Base-by-base conservation (phyloP, 345 rosid genomes). In the Arabis alpina region DNA sequence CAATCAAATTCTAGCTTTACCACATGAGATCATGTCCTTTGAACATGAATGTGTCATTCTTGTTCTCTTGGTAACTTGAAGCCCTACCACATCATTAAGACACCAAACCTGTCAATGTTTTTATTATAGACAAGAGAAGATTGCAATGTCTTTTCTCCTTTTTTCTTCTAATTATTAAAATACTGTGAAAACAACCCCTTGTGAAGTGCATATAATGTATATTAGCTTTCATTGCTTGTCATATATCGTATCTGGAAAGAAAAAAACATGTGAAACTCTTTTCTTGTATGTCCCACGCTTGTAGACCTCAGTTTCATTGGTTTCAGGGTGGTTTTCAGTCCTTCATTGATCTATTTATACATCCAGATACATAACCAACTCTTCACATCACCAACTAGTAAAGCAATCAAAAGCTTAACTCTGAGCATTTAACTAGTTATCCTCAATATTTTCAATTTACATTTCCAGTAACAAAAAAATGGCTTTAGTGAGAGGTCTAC, bases 251-350 rank as follows among this genome's bases (percentile, higher is more conserved):
- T 5, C 39, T 36, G 54, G 12, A 47, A 68, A 36, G 36, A 57
- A 65, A 37, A 24, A 37, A 48, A 37, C 73, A 68, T 68, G 65
- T 57, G 65, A 36, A 57, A 36, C 49, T 57, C 45, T 58, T 9
- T 58, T 59, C 32, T 27, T 48, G 58, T 42, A 49, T 69, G 73
- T 49, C 73, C 72, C 72, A 68, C 47, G 8, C 50, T 45, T 55
- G 64, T 44, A 55, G 54, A 34, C 44, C 63, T 55, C 25, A 44
- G 24, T 24, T 47, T 68, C 19, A 58, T 44, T 45, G 37, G 2
- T 47, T 48, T 3, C 49, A 48, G 11, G 40, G 49, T 56, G 28
- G 57, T 7, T 67, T 36, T 48, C 36, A 58, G 39, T 68, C 40
- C 2, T 43, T 48, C 40, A n/a, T 10, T 39, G 30, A 49, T 69